A percentile compares a stretch with the other conserved stretches of the same genome.
phyloP scores from a whole-genome alignment of 208 protist species.

The Acanthamoeba culbertsoni region DNA sequence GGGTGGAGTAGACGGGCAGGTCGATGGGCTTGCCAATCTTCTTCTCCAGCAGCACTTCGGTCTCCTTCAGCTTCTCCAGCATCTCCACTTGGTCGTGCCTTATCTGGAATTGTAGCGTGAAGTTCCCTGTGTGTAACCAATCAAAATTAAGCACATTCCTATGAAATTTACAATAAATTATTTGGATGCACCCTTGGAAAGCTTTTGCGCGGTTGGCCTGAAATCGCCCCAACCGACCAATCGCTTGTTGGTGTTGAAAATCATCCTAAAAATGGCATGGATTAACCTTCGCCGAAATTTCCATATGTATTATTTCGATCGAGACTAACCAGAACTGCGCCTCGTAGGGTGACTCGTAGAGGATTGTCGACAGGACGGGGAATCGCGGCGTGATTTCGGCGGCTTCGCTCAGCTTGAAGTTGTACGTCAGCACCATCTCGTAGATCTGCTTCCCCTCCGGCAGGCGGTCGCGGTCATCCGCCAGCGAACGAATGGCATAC shows the following conservation, averaged over 20 bases:
- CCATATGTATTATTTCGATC: not conserved
- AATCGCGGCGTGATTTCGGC: not conserved
- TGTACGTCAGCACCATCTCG: constrained; percentile 53
- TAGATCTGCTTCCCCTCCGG: constrained; percentile 48
- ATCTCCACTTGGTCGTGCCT: constrained; percentile 28
- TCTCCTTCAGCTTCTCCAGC: constrained; percentile 34
- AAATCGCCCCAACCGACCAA: constrained; percentile 4
- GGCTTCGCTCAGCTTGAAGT: constrained; percentile 42
- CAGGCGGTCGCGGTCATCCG: constrained; percentile 3
- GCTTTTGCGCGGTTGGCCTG: not conserved
- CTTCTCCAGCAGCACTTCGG: not conserved
- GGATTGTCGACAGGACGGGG: constrained; percentile 7
- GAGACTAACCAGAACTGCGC: not conserved
- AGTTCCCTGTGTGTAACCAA: not conserved
- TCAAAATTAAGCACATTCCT: not conserved
- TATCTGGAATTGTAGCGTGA: constrained; percentile 4
- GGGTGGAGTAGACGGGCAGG: not conserved
- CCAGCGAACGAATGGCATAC: constrained; percentile 13
- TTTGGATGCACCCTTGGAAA: not conserved
- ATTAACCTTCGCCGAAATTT: not conserved
- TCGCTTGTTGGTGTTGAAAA: constrained; percentile 42
- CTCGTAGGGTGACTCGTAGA: constrained; percentile 45
- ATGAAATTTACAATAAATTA: not conserved
- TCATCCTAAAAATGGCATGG: not conserved
- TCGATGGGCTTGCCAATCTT: not conserved